Percentiles rank a stretch among this genome's conserved stretches.
Conservation (phyloP, 2,329 filamentous ascomycete genomes). For the Aureobasidium pullulans region DNA sequence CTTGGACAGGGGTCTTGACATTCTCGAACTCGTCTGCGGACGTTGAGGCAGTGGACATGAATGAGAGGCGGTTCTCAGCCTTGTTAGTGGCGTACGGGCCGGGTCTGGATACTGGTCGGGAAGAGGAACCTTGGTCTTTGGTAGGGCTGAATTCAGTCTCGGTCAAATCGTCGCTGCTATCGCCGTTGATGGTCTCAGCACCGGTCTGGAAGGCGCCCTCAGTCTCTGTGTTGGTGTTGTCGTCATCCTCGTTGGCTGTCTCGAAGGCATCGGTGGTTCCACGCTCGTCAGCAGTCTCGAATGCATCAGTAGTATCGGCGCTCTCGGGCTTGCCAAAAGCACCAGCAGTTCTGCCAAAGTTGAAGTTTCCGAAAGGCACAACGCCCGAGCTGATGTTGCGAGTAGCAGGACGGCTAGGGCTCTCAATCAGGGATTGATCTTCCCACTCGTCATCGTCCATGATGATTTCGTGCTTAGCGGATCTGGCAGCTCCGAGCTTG, state of each 20-base stretch:
- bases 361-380: slow-evolving; percentile 11
- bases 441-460: slow-evolving; percentile 84
- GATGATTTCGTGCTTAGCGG: slow-evolving; percentile 69
- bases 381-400: slow-evolving; percentile 15
- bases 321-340: slow-evolving; percentile 22
- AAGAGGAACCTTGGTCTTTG: slow-evolving; percentile 16
- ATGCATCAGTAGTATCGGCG: slow-evolving; percentile 56
- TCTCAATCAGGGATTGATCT: slow-evolving; percentile 59
- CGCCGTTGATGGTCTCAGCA: slow-evolving; percentile 62
- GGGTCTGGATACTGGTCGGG: slow-evolving; percentile 24
- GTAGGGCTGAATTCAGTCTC: slow-evolving; percentile 63
- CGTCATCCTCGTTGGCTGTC: slow-evolving; percentile 67
- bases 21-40: slow-evolving; percentile 67
- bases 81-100: slow-evolving; percentile 39
- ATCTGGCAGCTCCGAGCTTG: slow-evolving; percentile 66
- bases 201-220: slow-evolving; percentile 86
- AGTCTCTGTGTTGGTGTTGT: slow-evolving; percentile 62
- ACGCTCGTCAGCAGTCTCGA: slow-evolving; percentile 49
- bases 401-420: slow-evolving; percentile 43
- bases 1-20: slow-evolving; percentile 56
- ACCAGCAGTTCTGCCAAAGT: slow-evolving; percentile 5
- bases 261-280: slow-evolving; percentile 62
- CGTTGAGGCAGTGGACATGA: slow-evolving; percentile 81
- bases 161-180: slow-evolving; percentile 69
- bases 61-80: slow-evolving; percentile 56